Evolutionary conservation across 768 basidiomycete species (phyloP).

Genomic region (Boletus bicolor): DNA sequence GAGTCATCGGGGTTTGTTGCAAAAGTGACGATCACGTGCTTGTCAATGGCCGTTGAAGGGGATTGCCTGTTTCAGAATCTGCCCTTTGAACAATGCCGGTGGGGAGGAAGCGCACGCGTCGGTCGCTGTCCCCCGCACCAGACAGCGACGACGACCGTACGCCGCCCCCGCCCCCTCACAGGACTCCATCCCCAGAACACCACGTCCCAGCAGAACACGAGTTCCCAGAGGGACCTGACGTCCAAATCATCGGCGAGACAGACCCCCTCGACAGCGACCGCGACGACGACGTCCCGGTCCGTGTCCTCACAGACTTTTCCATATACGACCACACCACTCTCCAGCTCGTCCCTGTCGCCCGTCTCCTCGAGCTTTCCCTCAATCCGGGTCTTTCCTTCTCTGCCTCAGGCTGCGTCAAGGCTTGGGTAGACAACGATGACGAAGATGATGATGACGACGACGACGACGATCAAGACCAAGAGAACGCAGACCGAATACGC

Average conservation of each 20-base stretch:
- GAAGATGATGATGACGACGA: constrained; percentile 24
- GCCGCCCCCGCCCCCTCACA: constrained; percentile 6
- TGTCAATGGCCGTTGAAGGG: neutral
- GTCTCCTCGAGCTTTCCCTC: constrained; percentile 35
- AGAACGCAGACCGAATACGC: constrained; percentile 15
- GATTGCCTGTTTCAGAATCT: neutral
- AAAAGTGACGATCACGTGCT: constrained; percentile 13
- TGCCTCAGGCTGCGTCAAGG: constrained; percentile 39
- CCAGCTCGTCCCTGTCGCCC: constrained; percentile 39
- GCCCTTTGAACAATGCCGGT: constrained; percentile 17
- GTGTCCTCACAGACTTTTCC: constrained; percentile 51
- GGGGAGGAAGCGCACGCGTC: constrained; percentile 26
- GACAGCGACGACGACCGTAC: constrained; percentile 19
- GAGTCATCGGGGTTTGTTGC: constrained; percentile 9
- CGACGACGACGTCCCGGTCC: constrained; percentile 49
- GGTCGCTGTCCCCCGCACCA: constrained; percentile 14
- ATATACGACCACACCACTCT: constrained; percentile 43
- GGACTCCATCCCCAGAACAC: constrained; percentile 4
- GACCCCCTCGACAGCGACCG: constrained; percentile 22
- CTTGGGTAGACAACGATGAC: constrained; percentile 34
- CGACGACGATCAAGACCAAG: constrained; percentile 21
- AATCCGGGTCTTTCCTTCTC: constrained; percentile 28
- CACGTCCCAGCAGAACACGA: constrained; percentile 27
- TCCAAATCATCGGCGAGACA: constrained; percentile 45
- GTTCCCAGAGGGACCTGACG: constrained; percentile 39